A percentile compares a stretch with the other conserved stretches of the same genome.
Conservation (phyloP, 805 yeast species). For the Kurtzmaniella fragi region DNA sequence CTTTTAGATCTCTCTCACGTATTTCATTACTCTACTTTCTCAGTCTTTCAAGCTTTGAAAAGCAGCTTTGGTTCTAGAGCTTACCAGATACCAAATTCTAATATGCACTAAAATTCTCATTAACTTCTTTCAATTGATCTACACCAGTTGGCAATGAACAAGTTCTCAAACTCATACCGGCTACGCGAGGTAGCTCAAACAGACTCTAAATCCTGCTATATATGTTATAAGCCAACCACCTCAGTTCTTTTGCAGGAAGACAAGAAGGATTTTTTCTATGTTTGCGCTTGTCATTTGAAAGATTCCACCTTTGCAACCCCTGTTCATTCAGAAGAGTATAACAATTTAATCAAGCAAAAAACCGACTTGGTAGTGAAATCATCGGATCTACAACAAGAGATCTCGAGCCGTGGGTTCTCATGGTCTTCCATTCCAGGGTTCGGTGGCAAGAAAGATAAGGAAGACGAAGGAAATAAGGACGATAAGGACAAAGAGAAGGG, state of each 20-base stretch:
- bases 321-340: slow-evolving; percentile 30
- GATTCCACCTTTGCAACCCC: slow-evolving; percentile 45
- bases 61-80: no score
- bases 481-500: slow-evolving; percentile 17
- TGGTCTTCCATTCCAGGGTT: slow-evolving; percentile 20
- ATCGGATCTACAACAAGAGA: slow-evolving; percentile 15
- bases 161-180: slow-evolving; percentile 35
- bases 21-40: no score
- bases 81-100: no score
- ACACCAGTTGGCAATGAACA: slow-evolving; percentile 9
- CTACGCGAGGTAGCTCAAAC: slow-evolving; percentile 37
- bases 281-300: slow-evolving; percentile 43
- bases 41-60: no score
- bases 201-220: slow-evolving; percentile 41
- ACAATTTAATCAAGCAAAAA: slow-evolving; percentile 17
- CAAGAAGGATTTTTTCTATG: slow-evolving; percentile 49
- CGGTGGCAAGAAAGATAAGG: slow-evolving; percentile 10
- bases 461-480: no score
- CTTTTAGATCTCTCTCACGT: no score
- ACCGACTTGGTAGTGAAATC: slow-evolving; percentile 14
- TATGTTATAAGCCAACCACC: slow-evolving; percentile 47
- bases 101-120: no score
- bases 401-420: slow-evolving; percentile 26
- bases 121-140: neutral
- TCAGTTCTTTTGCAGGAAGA: slow-evolving; percentile 43